Evolutionary conservation across 345 rosid species (phyloP), one percentile per base, ranked within the genome.

Genomic region (Sisymbrium altissimum): DNA sequence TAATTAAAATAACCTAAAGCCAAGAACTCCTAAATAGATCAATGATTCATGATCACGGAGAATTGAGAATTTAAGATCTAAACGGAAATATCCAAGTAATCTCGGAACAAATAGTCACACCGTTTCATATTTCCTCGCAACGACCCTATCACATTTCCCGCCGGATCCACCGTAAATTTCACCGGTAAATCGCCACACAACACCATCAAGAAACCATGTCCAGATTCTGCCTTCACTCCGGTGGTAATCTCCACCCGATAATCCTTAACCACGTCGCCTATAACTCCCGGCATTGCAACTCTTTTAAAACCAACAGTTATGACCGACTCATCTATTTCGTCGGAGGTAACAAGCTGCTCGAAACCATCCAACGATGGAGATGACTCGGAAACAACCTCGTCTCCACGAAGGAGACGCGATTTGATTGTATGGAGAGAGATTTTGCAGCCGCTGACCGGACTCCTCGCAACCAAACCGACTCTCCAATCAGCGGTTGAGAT

Each of bases 121-220:
- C 75, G 60, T 61, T 58, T 61, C 60, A 60, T 71, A 60, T 38
- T 60, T 38, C 75, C 75, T 10, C 49, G 52, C 60, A 61, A 71
- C 52, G 75, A 23, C 11, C 75, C 68, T 9, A 27, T 0, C n/a
- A 61, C 6, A 9, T 49, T 61, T 7, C 60, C 75, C 7, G 19
- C 52, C 30, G 52, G 10, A 60, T 71, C 68, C 41, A 14, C 58
- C 68, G 30, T 49, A 39, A 38, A 61, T 38, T 25, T 61, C 39
- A 71, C 68, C 52, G 61, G 75, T 17, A 71, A 4, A 71, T 29
- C 25, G 6, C 23, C 41, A 7, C 68, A 71, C 41, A 30, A 0
- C 61, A 19, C 75, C 52, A 18, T 39, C 68, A 61, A 61, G 29
- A 38, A 18, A 13, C 33, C 61, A 60, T 11, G 1, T 38, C 3